Conservation (phyloP, 2,329 filamentous ascomycete species). For the Cytospora piceae region DNA sequence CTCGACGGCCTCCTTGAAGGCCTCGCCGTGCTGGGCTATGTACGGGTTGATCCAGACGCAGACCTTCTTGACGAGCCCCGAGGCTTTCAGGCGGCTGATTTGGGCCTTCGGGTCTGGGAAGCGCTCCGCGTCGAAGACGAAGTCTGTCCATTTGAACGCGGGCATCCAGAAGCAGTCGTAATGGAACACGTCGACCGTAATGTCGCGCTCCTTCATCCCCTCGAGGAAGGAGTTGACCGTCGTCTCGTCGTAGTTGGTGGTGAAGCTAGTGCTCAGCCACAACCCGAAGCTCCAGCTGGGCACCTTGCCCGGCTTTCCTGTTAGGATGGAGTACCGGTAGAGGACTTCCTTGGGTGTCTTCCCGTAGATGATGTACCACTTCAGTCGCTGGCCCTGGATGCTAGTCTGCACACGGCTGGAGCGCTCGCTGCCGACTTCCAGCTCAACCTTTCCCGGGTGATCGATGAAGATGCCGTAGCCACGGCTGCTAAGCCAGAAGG, state of each 20-base stretch:
- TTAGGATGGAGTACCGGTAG: conserved; percentile 67
- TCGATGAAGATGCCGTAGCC: conserved; percentile 81
- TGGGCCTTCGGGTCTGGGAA: conserved; percentile 71
- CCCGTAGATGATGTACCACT: conserved; percentile 76
- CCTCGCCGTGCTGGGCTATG: conserved; percentile 68
- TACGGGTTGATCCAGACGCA: conserved; percentile 81
- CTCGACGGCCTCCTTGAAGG: conserved; percentile 66
- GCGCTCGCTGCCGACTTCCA: conserved; percentile 77
- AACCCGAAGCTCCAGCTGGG: conserved; percentile 77
- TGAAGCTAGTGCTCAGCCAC: conserved; percentile 78
- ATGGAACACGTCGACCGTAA: conserved; percentile 73
- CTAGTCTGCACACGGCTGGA: conserved; percentile 71
- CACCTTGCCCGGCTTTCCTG: conserved; percentile 65
- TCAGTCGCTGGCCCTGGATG: conserved; percentile 69
- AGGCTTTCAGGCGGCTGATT: conserved; percentile 65
- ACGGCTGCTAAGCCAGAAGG: conserved; percentile 71
- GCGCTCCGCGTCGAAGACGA: conserved; percentile 68
- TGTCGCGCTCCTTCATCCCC: conserved; percentile 67
- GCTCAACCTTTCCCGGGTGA: conserved; percentile 67
- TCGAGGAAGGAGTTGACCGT: conserved; percentile 71
- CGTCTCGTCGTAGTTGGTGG: conserved; percentile 71
- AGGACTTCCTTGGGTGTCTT: conserved; percentile 73
- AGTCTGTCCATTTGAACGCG: conserved; percentile 76
- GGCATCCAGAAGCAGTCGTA: conserved; percentile 82
- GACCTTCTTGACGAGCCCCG: conserved; percentile 64